Evolutionary conservation across 1,284 basidiomycete species (phyloP).

Genomic region (Ceratobasidium sp.): DNA sequence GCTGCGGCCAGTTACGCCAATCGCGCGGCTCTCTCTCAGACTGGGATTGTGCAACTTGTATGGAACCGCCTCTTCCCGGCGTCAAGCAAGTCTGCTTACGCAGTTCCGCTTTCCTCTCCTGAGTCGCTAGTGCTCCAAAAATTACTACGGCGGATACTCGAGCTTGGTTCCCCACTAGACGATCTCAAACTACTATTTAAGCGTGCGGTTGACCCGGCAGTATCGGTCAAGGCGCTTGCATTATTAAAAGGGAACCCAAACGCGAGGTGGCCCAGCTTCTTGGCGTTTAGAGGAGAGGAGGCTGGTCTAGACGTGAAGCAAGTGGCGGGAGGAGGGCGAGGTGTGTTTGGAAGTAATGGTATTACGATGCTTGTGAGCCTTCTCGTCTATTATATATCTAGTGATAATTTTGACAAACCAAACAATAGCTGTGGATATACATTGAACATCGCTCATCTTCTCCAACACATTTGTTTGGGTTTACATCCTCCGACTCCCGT

Average conservation of each 20-base stretch:
- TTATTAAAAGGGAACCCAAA: conserved; percentile 37
- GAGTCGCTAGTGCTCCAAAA: conserved; percentile 63
- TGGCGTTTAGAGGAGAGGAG: conserved; percentile 41
- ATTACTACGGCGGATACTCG: conserved; percentile 72
- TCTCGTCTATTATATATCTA: background rate
- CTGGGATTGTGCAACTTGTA: conserved; percentile 67
- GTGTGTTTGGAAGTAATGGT: conserved; percentile 36
- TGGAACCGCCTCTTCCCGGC: conserved; percentile 58
- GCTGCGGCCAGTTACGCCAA: conserved; percentile 73
- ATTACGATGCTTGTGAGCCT: conserved; percentile 45
- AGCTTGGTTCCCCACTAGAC: conserved; percentile 74
- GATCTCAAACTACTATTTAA: conserved; percentile 74
- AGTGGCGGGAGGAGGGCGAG: conserved; percentile 34
- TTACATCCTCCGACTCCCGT: conserved; percentile 19
- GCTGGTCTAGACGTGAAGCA: conserved; percentile 27
- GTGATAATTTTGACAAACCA: background rate
- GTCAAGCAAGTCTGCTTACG: background rate
- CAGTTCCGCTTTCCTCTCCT: conserved; percentile 22
- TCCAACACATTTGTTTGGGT: conserved; percentile 35
- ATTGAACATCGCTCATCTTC: conserved; percentile 44
- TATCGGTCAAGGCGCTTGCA: conserved; percentile 3
- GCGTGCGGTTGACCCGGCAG: conserved; percentile 55
- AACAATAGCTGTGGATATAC: conserved; percentile 48
- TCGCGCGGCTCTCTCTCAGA: conserved; percentile 71
- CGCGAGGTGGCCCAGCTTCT: conserved; percentile 48